Percentiles rank a stretch among this genome's conserved stretches.
These are phyloP conservation scores for Lecanicillium sp. DNA, from an alignment of 2,329 filamentous ascomycete genomes.

Conservation along the genomic window DNA sequence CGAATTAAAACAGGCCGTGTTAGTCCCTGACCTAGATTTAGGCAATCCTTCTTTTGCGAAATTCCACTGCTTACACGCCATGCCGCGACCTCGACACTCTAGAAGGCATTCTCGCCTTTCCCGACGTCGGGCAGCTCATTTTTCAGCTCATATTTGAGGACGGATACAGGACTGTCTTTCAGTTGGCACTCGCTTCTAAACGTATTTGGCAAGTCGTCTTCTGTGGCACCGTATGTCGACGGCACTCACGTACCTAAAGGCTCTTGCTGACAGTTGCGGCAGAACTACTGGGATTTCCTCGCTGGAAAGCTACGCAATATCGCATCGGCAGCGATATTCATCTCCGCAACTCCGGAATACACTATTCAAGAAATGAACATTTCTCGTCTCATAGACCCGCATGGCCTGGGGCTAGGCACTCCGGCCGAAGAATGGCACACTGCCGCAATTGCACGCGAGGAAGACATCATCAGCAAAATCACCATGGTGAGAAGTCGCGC, in stretches of 20 bases:
- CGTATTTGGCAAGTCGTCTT: slow-evolving; percentile 16
- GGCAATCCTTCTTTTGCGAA: slow-evolving; percentile 2
- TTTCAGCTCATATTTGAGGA: slow-evolving; percentile 12
- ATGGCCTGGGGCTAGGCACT: neutral
- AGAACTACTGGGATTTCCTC: slow-evolving; percentile 21
- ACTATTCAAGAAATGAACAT: slow-evolving; percentile 13
- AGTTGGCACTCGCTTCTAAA: slow-evolving; percentile 15
- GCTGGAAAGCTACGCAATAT: slow-evolving; percentile 10
- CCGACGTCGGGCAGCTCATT: slow-evolving; percentile 13
- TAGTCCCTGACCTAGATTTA: neutral
- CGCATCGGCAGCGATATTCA: slow-evolving; percentile 16
- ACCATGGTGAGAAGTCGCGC: neutral
- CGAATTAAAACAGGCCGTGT: too few relatives aligned
- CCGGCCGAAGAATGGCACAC: slow-evolving; percentile 9
- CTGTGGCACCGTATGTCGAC: slow-evolving; percentile 15
- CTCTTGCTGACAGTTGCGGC: neutral
- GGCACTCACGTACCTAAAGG: neutral
- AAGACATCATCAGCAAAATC: slow-evolving; percentile 3
- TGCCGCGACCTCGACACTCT: neutral
- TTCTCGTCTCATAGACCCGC: slow-evolving; percentile 6
- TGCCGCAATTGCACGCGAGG: slow-evolving; percentile 10
- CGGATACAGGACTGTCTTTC: slow-evolving; percentile 16
- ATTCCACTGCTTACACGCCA: neutral
- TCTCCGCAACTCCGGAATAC: slow-evolving; percentile 18
- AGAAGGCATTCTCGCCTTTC: neutral